A percentile compares a stretch with the other conserved stretches of the same genome.
These are phyloP conservation scores for Pythium phragmiticola DNA, from an alignment of 352 stramenopile species.

Conservation along the genomic window DNA sequence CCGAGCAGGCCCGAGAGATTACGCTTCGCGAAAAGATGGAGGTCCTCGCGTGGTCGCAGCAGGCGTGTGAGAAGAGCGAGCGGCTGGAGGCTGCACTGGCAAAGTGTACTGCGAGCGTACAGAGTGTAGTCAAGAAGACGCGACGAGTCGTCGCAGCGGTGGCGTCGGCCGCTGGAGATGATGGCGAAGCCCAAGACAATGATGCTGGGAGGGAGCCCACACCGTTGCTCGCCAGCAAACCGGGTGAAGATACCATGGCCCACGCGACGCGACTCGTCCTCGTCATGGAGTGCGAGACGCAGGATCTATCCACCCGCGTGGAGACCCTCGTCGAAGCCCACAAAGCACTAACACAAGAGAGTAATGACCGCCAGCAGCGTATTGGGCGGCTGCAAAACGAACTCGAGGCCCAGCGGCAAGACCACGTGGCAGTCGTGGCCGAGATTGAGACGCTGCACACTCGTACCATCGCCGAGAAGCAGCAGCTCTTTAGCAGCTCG, in stretches of 20 bases:
- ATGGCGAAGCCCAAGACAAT: not conserved
- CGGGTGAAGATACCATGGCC: not conserved
- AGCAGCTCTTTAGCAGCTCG: constrained; percentile 33
- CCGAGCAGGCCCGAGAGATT: constrained; percentile 66
- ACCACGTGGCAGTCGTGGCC: constrained; percentile 34
- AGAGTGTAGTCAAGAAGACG: constrained; percentile 31
- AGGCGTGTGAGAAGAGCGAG: constrained; percentile 55
- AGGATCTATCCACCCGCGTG: constrained; percentile 4
- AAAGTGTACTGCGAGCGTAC: constrained; percentile 27
- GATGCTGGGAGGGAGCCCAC: not conserved
- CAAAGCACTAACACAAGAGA: constrained; percentile 18
- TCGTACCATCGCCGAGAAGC: constrained; percentile 39
- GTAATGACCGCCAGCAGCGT: constrained; percentile 26
- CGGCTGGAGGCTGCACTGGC: constrained; percentile 36
- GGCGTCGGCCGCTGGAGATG: not conserved
- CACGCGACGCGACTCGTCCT: not conserved
- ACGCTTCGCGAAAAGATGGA: constrained; percentile 56
- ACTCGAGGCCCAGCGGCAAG: constrained; percentile 31
- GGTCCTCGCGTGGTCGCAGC: constrained; percentile 60
- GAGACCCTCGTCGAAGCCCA: constrained; percentile 25
- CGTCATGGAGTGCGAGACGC: constrained; percentile 11
- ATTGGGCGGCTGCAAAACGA: constrained; percentile 33
- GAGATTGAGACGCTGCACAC: constrained; percentile 49
- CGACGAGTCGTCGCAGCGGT: constrained; percentile 8
- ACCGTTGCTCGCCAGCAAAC: not conserved